Percentiles rank a stretch among this genome's conserved stretches.
phyloP scores from a whole-genome alignment of 768 basidiomycete genomes.

The Strobilomyces confusus region DNA sequence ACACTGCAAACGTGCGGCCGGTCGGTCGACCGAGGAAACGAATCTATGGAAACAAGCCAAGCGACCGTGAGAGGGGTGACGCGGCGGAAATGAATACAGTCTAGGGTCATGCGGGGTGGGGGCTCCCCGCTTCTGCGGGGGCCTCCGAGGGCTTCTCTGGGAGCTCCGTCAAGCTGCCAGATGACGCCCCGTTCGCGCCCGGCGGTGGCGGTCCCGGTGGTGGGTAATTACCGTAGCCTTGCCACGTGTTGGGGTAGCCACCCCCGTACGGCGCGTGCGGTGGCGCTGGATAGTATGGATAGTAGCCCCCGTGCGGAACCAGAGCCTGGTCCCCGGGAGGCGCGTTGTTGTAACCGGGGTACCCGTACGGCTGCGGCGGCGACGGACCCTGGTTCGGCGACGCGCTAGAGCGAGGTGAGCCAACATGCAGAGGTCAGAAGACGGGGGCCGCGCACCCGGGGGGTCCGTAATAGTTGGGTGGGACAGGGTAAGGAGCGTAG shows the following conservation, averaged over 20 bases:
- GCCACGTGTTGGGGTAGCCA: slow-evolving; percentile 29
- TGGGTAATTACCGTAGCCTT: slow-evolving; percentile 30
- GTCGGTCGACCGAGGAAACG: too few relatives aligned
- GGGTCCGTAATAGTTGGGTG: slow-evolving; percentile 31
- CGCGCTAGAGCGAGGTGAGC: slow-evolving; percentile 17
- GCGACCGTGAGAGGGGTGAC: too few relatives aligned
- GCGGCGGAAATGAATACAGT: too few relatives aligned
- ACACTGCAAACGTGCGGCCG: too few relatives aligned
- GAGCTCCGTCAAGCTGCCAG: slow-evolving; percentile 14
- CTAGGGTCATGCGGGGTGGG: slow-evolving; percentile 21
- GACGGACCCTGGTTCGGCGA: slow-evolving; percentile 23
- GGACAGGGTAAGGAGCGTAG: slow-evolving; percentile 32
- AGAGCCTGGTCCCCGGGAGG: slow-evolving; percentile 23
- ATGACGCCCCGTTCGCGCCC: slow-evolving; percentile 8
- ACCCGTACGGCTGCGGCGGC: slow-evolving; percentile 21
- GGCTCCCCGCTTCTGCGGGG: slow-evolving; percentile 13
- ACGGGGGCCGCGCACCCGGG: slow-evolving; percentile 7
- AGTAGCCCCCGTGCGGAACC: slow-evolving; percentile 21
- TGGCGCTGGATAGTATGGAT: slow-evolving; percentile 31
- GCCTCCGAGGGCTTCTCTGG: slow-evolving; percentile 27
- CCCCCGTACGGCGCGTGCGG: slow-evolving; percentile 28
- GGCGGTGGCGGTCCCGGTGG: slow-evolving; percentile 24
- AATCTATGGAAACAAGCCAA: too few relatives aligned
- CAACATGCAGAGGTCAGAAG: neutral
- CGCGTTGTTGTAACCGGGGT: slow-evolving; percentile 20